Percentiles rank a stretch among this genome's conserved stretches.
Conservation (phyloP, 2,329 filamentous ascomycete species). For the Magnaporthiopsis rhizophila region DNA sequence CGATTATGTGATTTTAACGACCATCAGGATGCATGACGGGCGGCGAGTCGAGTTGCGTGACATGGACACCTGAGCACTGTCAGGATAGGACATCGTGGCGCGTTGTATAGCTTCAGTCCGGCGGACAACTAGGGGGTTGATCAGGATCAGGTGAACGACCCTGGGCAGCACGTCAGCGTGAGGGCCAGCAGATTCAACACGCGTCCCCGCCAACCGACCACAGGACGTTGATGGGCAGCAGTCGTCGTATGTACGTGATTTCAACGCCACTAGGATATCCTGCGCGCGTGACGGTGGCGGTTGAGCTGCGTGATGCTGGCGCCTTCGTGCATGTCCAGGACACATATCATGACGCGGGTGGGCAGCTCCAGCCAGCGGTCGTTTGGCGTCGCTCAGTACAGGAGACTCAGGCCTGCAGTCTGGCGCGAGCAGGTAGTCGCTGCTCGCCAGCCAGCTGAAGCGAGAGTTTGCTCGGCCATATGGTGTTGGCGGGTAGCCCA, state of each 20-base stretch:
- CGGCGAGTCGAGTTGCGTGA: too few relatives aligned
- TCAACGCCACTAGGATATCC: constrained; percentile 27
- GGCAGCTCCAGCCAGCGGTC: constrained; percentile 22
- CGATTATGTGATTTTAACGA: too few relatives aligned
- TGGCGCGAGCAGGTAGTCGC: constrained; percentile 24
- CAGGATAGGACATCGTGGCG: too few relatives aligned
- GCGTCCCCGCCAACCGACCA: constrained; percentile 22
- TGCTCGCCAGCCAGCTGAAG: constrained; percentile 14
- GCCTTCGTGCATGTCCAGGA: background rate
- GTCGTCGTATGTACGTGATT: constrained; percentile 29
- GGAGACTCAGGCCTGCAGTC: constrained; percentile 22
- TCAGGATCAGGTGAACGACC: too few relatives aligned
- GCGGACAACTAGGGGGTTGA: too few relatives aligned
- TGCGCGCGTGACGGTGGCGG: constrained; percentile 12
- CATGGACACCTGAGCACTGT: too few relatives aligned
- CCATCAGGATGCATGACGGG: too few relatives aligned
- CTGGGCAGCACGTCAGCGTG: too few relatives aligned
- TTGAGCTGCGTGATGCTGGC: background rate
- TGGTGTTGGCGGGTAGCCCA: too few relatives aligned
- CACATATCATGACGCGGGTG: constrained; percentile 10
- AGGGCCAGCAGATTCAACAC: constrained; percentile 19
- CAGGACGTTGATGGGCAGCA: constrained; percentile 23
- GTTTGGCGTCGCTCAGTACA: constrained; percentile 20
- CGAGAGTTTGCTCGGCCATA: too few relatives aligned
- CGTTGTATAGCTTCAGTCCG: too few relatives aligned